Evolutionary conservation across 305 asterid genomes (phyloP), one percentile per base, ranked within the genome.

Genomic region (Striga hermonthica): DNA sequence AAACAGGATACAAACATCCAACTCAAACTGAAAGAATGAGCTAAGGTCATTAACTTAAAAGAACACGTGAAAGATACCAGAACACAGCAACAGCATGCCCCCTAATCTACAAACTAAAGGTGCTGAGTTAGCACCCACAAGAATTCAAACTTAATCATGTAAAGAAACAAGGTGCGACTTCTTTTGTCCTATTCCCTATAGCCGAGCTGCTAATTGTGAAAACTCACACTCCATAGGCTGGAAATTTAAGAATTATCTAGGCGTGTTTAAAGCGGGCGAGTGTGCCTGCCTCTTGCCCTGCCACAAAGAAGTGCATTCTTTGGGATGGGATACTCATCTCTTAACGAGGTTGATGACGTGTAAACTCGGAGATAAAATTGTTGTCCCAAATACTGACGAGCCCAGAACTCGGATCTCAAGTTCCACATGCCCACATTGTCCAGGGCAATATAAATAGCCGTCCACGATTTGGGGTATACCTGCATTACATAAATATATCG

Each of bases 341-440:
- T 84, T 55, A 88, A 57, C 1, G 99, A 93, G 4, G 87, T 88
- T 28, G 97, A 90, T 0, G 81, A 4, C 0, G 99, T 87, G 75
- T 75, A 88, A 50, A 93, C 95, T 71, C 90, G 79, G 48, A 93
- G 70, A 22, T 93, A 93, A n/a, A 89, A 75, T 40, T 93, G 98
- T 11, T 90, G 97, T 37, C 98, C 99, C 1, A 93, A 80, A 77
- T 86, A 93, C 36, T 93, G 96, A 60, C 99, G 77, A 1, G 91
- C 96, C 99, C 99, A 93, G 64, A 78, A 86, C 81, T 93, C 99
- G 2, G 94, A 76, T 65, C 99, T 84, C 76, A 93, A 65, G 80
- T 93, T 81, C 97, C 98, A 93, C 98, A 88, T 84, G 54, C 98
- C 98, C 5, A 90, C 99, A 8, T 93, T 93, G 82, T 93, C 99